phyloP scores from a whole-genome alignment of 169 alveolate species.

The Neospora caninum region DNA sequence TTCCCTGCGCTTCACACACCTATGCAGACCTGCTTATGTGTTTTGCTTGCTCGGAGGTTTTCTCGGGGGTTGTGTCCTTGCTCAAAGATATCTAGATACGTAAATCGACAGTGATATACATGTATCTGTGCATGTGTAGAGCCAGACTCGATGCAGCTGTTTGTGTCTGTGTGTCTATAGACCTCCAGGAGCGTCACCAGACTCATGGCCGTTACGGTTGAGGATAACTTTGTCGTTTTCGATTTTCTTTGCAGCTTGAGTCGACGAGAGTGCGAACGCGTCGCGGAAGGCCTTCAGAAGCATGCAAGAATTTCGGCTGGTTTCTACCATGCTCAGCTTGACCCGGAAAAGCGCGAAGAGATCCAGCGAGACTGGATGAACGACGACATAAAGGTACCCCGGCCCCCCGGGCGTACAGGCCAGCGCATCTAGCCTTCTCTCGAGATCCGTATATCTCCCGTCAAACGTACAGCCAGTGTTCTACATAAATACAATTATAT shows the following conservation, averaged over 20 bases:
- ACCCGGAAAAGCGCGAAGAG: constrained; percentile 77
- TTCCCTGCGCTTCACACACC: background rate
- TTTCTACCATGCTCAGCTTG: constrained; percentile 87
- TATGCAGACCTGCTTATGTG: background rate
- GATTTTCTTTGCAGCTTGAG: constrained; percentile 36
- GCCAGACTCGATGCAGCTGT: background rate
- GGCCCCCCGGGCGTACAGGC: background rate
- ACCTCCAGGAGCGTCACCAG: background rate
- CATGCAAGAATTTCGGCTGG: constrained; percentile 82
- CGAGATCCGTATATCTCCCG: background rate
- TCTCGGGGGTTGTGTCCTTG: background rate
- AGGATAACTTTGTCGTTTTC: background rate
- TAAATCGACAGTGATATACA: background rate
- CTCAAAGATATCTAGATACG: background rate
- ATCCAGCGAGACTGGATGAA: constrained; percentile 89
- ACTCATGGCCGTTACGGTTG: background rate
- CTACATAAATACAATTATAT: background rate
- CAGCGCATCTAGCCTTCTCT: background rate
- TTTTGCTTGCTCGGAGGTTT: background rate
- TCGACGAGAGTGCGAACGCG: constrained; percentile 93
- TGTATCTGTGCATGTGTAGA: background rate
- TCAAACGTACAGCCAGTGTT: too few species aligned
- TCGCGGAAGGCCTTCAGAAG: constrained; percentile 84
- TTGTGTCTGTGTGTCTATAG: background rate
- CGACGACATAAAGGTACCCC: constrained; percentile 83